Conservation (phyloP, 257 asterid species). For the Fraxinus americana region DNA sequence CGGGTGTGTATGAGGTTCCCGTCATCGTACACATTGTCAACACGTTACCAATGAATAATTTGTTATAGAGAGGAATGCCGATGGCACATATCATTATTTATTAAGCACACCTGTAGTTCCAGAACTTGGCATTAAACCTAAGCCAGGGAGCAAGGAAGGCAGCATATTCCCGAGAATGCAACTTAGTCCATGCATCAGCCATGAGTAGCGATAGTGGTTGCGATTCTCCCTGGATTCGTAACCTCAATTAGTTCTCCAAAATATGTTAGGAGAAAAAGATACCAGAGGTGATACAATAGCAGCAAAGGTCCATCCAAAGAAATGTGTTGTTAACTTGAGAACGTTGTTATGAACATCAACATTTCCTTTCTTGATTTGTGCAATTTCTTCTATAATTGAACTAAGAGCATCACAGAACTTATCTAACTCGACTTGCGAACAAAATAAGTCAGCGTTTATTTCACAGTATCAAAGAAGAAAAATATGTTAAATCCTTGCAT, state of each 20-base stretch:
- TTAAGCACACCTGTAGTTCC: constrained; percentile 71
- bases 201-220: constrained; percentile 95
- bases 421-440: constrained; percentile 84
- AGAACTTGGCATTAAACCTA: constrained; percentile 77
- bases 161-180: constrained; percentile 92
- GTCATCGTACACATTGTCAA: constrained; percentile 93
- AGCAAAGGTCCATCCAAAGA: neutral
- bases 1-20: too few relatives aligned
- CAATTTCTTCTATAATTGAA: constrained; percentile 89
- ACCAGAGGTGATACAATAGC: neutral
- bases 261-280: neutral
- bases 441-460: neutral
- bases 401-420: constrained; percentile 91
- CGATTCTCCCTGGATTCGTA: constrained; percentile 76
- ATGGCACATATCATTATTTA: neutral
- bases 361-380: constrained; percentile 81
- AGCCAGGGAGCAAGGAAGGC: constrained; percentile 98
- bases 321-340: constrained; percentile 65
- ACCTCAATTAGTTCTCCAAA: constrained; percentile 25
- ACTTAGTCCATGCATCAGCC: constrained; percentile 95
- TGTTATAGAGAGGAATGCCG: neutral
- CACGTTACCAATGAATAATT: constrained; percentile 37
- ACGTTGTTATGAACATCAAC: constrained; percentile 80
- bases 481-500: neutral
- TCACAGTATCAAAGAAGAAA: neutral